Conservation (phyloP, 2,329 filamentous ascomycete species). For the Bipolaris victoriae region DNA sequence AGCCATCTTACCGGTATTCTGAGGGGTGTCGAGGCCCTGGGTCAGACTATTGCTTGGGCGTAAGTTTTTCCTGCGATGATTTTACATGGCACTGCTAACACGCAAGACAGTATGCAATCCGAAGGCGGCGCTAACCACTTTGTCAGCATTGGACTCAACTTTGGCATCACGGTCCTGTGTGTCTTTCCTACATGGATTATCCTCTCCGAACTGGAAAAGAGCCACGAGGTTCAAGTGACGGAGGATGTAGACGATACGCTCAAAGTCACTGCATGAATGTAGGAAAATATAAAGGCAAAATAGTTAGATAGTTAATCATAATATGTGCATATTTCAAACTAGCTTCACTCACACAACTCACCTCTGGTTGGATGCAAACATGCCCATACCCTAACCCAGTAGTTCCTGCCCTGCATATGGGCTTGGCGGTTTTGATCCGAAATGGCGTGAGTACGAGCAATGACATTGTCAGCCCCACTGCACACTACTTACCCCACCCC, state of each 20-base stretch:
- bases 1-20: constrained; percentile 47
- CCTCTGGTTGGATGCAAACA: no score
- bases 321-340: not conserved
- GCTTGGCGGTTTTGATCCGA: not conserved
- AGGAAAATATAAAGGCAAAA: not conserved
- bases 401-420: not conserved
- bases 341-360: no score
- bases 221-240: constrained; percentile 36
- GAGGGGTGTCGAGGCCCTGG: constrained; percentile 43
- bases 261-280: constrained; percentile 2
- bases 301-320: not conserved
- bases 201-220: constrained; percentile 39
- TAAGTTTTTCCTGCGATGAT: constrained; percentile 18
- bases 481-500: constrained; percentile 10
- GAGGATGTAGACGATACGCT: constrained; percentile 19
- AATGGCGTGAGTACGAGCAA: not conserved
- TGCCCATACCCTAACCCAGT: not conserved
- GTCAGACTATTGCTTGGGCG: constrained; percentile 47
- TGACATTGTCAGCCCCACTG: constrained; percentile 7
- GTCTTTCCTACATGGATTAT: constrained; percentile 45
- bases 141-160: constrained; percentile 46
- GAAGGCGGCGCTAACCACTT: constrained; percentile 47
- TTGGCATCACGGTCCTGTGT: constrained; percentile 41
- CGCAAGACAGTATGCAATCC: constrained; percentile 37
- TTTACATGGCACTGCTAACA: constrained; percentile 16